These are phyloP conservation scores for Rubus idaeus DNA, from an alignment of 306 rosid genomes.

Conservation along the genomic window DNA sequence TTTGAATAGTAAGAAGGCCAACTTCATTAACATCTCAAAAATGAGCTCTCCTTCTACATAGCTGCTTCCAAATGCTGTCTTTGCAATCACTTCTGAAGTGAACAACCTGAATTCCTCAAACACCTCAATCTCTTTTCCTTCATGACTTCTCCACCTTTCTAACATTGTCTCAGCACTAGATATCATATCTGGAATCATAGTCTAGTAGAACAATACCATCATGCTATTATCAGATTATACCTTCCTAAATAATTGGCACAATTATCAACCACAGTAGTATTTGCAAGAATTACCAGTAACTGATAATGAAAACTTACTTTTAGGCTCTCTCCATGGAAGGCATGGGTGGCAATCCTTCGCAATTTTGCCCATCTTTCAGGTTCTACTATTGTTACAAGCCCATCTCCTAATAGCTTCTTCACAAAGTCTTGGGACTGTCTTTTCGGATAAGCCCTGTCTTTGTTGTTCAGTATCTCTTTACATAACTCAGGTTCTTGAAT, in stretches of 20 bases:
- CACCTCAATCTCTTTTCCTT: constrained; percentile 35
- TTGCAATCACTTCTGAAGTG: constrained; percentile 34
- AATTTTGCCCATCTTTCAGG: constrained; percentile 39
- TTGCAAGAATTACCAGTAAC: not conserved
- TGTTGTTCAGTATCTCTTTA: constrained; percentile 31
- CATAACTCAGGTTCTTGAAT: constrained; percentile 32
- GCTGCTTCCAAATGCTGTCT: constrained; percentile 39
- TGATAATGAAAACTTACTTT: constrained; percentile 26
- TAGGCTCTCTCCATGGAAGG: constrained; percentile 44
- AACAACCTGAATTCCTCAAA: constrained; percentile 29
- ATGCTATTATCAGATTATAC: not conserved
- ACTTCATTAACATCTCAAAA: constrained; percentile 26
- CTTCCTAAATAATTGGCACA: not conserved
- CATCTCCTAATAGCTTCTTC: constrained; percentile 38
- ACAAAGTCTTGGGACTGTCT: no score
- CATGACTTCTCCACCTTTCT: constrained; percentile 27
- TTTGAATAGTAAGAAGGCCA: constrained; percentile 15
- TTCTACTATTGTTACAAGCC: constrained; percentile 27
- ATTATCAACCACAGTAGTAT: not conserved
- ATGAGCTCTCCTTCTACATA: constrained; percentile 31
- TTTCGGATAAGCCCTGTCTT: constrained; percentile 20
- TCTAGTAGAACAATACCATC: not conserved
- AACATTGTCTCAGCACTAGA: constrained; percentile 26
- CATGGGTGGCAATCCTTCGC: constrained; percentile 38
- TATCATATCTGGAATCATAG: constrained; percentile 35